phyloP scores from a whole-genome alignment of 2,329 filamentous ascomycete species.

The Anthostomella pinea region DNA sequence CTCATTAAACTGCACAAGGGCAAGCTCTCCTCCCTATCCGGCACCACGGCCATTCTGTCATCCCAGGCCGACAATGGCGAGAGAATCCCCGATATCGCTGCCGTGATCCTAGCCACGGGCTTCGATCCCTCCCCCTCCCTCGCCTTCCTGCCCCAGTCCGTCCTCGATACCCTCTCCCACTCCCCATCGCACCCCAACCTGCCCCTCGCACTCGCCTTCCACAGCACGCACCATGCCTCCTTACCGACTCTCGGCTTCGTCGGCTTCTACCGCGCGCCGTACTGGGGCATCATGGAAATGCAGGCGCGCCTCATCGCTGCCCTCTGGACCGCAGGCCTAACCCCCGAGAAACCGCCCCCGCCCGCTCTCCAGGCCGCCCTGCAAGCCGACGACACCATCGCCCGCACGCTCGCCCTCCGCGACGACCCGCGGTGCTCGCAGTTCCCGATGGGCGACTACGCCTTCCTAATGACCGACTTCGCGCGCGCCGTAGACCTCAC shows the following conservation, averaged over 20 bases:
- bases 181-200: constrained; percentile 52
- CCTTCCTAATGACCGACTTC: constrained; percentile 72
- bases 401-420: constrained; percentile 50
- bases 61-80: constrained; percentile 20
- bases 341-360: constrained; percentile 18
- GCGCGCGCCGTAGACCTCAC: constrained; percentile 54
- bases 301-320: constrained; percentile 68
- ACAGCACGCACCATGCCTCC: constrained; percentile 59
- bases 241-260: constrained; percentile 71
- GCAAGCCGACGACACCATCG: constrained; percentile 41
- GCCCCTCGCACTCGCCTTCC: constrained; percentile 66
- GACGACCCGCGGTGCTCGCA: constrained; percentile 55
- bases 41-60: constrained; percentile 36
- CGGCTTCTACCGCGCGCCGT: constrained; percentile 79
- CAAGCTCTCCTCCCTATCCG: constrained; percentile 39
- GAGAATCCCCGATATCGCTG: constrained; percentile 55
- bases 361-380: constrained; percentile 37
- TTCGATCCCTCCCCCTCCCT: constrained; percentile 65
- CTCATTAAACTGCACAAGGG: constrained; percentile 52
- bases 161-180: constrained; percentile 57
- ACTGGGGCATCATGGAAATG: constrained; percentile 87
- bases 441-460: constrained; percentile 82
- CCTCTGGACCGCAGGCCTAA: constrained; percentile 52
- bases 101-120: constrained; percentile 72
- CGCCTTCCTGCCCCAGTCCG: constrained; percentile 57